phyloP scores from a whole-genome alignment of 2,329 filamentous ascomycete species.

The Penicillium sp. region DNA sequence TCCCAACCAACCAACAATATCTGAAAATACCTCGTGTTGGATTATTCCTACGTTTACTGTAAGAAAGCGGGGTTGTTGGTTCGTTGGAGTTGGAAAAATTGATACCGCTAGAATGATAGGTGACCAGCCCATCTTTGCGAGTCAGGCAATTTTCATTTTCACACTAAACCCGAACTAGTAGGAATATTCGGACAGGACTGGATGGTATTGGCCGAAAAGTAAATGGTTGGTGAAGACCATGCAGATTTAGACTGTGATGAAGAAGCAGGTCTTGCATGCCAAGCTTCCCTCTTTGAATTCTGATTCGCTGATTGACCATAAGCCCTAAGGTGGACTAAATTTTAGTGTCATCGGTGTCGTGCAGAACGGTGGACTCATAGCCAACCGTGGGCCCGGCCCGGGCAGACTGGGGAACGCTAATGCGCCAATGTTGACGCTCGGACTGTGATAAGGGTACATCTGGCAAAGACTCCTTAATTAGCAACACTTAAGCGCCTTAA shows the following conservation, averaged over 20 bases:
- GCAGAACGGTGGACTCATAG: constrained; percentile 11
- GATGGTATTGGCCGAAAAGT: not conserved
- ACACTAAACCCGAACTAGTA: not conserved
- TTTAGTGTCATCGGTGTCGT: constrained; percentile 1
- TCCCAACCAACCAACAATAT: not conserved
- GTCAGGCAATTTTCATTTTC: not conserved
- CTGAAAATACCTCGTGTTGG: not conserved
- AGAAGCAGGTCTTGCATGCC: constrained; percentile 20
- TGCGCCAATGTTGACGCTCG: constrained; percentile 11
- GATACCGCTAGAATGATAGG: not conserved
- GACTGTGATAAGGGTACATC: constrained; percentile 15
- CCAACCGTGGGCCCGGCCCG: constrained; percentile 12
- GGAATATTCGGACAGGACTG: not conserved
- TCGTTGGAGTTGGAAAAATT: not conserved
- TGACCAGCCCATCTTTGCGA: not conserved
- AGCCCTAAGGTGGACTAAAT: not conserved
- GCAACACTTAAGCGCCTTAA: constrained; percentile 20
- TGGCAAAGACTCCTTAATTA: constrained; percentile 23
- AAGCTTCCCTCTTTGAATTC: constrained; percentile 18
- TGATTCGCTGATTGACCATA: constrained; percentile 6
- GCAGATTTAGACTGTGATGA: constrained; percentile 5
- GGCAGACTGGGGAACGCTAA: constrained; percentile 10
- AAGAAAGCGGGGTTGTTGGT: not conserved
- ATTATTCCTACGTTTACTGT: not conserved
- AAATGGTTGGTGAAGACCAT: not conserved